Percentiles rank a stretch among this genome's conserved stretches.
Evolutionary conservation across 768 basidiomycete species (phyloP).

Genomic region (Podaxis sp.): DNA sequence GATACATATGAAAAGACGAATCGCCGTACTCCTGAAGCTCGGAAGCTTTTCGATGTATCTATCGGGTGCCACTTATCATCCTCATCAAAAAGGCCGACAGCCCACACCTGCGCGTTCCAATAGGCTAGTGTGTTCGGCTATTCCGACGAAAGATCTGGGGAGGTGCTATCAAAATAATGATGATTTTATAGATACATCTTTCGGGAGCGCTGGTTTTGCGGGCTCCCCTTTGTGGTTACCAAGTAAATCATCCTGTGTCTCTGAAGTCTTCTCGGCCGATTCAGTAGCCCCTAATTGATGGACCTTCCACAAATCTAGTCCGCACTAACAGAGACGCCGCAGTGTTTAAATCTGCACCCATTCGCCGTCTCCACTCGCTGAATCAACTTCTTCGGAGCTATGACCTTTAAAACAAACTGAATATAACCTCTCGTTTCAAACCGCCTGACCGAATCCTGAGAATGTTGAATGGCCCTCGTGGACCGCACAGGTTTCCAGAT

Average conservation of each 20-base stretch:
- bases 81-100: background rate
- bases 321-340: constrained; percentile 10
- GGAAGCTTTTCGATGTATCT: constrained; percentile 2
- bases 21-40: background rate
- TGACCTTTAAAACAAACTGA: background rate
- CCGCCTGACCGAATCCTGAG: background rate
- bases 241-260: background rate
- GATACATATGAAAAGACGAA: constrained; percentile 3
- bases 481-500: background rate
- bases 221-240: constrained; percentile 5
- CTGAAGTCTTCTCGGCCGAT: constrained; percentile 1
- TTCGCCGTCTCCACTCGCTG: background rate
- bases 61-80: background rate
- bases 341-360: background rate
- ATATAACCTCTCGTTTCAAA: background rate
- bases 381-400: background rate
- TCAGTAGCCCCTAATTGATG: background rate
- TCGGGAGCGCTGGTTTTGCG: constrained; percentile 8
- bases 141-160: background rate
- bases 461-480: background rate
- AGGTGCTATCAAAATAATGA: background rate
- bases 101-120: background rate
- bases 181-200: background rate
- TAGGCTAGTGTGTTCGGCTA: background rate
- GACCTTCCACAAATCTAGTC: background rate